Percentiles rank a stretch among this genome's conserved stretches.
Evolutionary conservation across 441 rosid species (phyloP).

Genomic region (Euphorbia celastroides): DNA sequence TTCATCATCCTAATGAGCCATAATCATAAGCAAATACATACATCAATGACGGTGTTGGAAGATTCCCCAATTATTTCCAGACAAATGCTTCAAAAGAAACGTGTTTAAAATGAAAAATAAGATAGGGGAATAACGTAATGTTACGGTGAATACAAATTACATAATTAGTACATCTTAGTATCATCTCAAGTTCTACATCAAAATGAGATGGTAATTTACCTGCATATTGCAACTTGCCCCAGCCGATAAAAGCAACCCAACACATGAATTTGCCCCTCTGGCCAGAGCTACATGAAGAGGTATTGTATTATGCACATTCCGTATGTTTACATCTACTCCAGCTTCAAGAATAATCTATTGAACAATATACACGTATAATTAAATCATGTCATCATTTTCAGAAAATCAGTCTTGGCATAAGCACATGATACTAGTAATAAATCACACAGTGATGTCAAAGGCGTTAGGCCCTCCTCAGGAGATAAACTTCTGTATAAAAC

Average conservation of each 20-base stretch:
- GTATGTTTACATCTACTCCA: constrained; percentile 93
- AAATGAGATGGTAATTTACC: constrained; percentile 36
- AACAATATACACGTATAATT: constrained; percentile 18
- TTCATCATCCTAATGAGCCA: constrained; percentile 74
- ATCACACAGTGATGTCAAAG: constrained; percentile 8
- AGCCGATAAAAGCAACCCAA: constrained; percentile 77
- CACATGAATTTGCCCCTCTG: constrained; percentile 91
- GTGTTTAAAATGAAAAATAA: neutral
- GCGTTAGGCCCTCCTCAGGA: too few relatives aligned
- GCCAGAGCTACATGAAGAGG: constrained; percentile 97
- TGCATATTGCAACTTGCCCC: constrained; percentile 91
- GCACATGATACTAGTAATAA: neutral
- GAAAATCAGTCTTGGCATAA: neutral
- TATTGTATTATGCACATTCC: constrained; percentile 78
- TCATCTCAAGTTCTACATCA: neutral
- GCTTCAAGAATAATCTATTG: constrained; percentile 87
- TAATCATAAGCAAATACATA: constrained; percentile 8
- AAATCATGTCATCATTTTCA: neutral
- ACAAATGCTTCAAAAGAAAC: neutral
- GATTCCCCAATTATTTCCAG: constrained; percentile 9
- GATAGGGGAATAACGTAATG: neutral
- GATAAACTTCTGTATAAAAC: too few relatives aligned
- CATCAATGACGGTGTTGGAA: neutral
- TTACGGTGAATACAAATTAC: neutral
- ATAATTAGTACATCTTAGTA: neutral